Percentiles rank a stretch among this genome's conserved stretches.
Evolutionary conservation across 2,329 filamentous ascomycete species (phyloP).

Genomic region (Elsinoe batatas): DNA sequence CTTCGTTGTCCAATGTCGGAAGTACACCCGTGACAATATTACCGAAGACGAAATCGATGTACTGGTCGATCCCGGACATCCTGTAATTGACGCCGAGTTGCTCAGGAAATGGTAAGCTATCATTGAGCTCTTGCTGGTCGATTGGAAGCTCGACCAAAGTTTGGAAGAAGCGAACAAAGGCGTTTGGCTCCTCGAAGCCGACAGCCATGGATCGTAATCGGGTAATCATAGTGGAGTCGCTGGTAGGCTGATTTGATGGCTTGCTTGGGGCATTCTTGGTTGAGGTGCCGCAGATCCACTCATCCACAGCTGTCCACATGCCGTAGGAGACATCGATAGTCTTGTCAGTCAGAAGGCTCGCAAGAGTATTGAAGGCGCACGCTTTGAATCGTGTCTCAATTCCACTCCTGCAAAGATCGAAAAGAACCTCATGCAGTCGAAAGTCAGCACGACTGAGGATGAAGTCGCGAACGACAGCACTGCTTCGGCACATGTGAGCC

Average conservation of each 20-base stretch:
- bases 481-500: constrained; percentile 69
- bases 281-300: constrained; percentile 56
- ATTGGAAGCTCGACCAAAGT: constrained; percentile 58
- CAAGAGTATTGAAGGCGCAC: constrained; percentile 70
- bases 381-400: constrained; percentile 71
- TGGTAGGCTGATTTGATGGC: constrained; percentile 10
- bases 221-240: constrained; percentile 7
- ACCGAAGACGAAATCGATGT: constrained; percentile 82
- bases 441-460: constrained; percentile 59
- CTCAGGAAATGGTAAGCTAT: constrained; percentile 79
- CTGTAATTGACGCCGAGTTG: constrained; percentile 67
- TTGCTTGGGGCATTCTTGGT: constrained; percentile 5
- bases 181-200: constrained; percentile 75
- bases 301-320: constrained; percentile 74
- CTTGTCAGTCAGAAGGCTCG: constrained; percentile 67
- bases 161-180: constrained; percentile 70
- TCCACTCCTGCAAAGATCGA: constrained; percentile 66
- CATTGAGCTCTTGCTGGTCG: constrained; percentile 53
- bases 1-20: constrained; percentile 53
- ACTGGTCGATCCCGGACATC: constrained; percentile 79
- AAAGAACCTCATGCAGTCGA: constrained; percentile 62
- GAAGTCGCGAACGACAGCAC: constrained; percentile 60
- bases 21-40: constrained; percentile 44
- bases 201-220: constrained; percentile 58
- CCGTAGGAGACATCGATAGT: constrained; percentile 54